Conservation (phyloP, 345 rosid genomes). For the Euphorbia peplus region DNA sequence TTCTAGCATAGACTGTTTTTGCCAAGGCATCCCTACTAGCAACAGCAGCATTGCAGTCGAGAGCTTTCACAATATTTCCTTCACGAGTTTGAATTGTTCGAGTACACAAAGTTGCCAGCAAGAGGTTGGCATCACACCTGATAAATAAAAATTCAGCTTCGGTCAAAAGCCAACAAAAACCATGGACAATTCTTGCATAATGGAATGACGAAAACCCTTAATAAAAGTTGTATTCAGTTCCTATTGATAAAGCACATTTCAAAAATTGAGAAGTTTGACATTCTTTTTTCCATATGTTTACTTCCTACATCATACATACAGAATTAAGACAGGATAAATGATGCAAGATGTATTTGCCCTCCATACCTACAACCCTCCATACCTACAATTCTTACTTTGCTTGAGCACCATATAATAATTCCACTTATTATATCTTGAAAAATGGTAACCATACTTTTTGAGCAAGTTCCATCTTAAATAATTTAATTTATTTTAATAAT, state of each 20-base stretch:
- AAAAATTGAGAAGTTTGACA: not conserved
- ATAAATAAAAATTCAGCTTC: conserved; percentile 17
- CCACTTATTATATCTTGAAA: not conserved
- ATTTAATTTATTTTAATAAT: not conserved
- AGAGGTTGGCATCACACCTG: conserved; percentile 84
- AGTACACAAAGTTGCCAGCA: conserved; percentile 74
- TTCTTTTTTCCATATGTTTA: no score
- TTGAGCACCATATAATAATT: not conserved
- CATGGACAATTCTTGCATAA: not conserved
- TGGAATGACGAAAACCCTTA: not conserved
- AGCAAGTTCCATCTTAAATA: not conserved
- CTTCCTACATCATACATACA: not conserved
- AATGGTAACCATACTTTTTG: not conserved
- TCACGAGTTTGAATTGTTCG: conserved; percentile 96
- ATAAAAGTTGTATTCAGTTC: not conserved
- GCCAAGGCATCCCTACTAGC: conserved; percentile 95
- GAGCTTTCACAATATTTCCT: conserved; percentile 84
- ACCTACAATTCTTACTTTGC: not conserved
- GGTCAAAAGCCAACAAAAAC: conserved; percentile 5
- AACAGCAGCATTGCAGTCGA: conserved; percentile 89
- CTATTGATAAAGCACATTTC: not conserved
- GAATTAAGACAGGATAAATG: not conserved
- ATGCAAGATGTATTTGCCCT: not conserved
- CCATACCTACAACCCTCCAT: not conserved
- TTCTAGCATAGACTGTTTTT: conserved; percentile 85